Percentiles rank a stretch among this genome's conserved stretches.
These are phyloP conservation scores for Chalciporus sphaerocephalus DNA, from an alignment of 768 basidiomycete genomes.

Conservation along the genomic window DNA sequence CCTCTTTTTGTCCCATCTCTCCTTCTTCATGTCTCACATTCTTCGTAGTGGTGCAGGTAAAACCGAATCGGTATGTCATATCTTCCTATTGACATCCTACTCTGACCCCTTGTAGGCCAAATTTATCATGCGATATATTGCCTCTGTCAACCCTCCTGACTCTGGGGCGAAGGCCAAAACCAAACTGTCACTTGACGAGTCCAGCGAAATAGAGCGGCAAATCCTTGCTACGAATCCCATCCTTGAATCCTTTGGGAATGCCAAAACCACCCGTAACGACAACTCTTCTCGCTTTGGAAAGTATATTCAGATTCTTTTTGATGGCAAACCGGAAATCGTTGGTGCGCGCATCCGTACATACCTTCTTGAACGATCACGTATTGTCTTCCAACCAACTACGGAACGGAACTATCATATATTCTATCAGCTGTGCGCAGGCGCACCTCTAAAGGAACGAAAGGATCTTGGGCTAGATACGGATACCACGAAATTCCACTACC, in stretches of 20 bases:
- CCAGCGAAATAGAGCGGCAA: conserved; percentile 93
- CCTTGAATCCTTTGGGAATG: conserved; percentile 98
- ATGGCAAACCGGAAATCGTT: conserved; percentile 92
- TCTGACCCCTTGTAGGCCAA: conserved; percentile 59
- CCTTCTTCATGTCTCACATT: conserved; percentile 8
- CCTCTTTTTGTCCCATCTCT: conserved; percentile 18
- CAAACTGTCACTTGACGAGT: conserved; percentile 75
- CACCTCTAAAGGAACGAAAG: conserved; percentile 91
- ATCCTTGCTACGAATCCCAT: conserved; percentile 99
- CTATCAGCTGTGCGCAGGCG: conserved; percentile 97
- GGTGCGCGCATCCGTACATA: conserved; percentile 99
- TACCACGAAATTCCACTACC: conserved; percentile 82
- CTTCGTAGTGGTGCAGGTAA: conserved; percentile 91
- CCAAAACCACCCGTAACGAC: conserved; percentile 98
- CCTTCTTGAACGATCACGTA: conserved; percentile 92
- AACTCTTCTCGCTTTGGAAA: conserved; percentile 99
- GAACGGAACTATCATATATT: conserved; percentile 99
- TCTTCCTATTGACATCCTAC: conserved; percentile 2
- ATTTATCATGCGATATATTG: conserved; percentile 98
- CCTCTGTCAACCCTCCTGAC: conserved; percentile 88
- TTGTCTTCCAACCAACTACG: conserved; percentile 94
- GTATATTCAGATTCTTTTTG: conserved; percentile 99
- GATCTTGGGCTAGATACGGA: conserved; percentile 88
- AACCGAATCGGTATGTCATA: conserved; percentile 79
- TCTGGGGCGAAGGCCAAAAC: conserved; percentile 56